These are phyloP conservation scores for Rhododendron williamsianum DNA, from an alignment of 148 eudicot species.

Conservation along the genomic window DNA sequence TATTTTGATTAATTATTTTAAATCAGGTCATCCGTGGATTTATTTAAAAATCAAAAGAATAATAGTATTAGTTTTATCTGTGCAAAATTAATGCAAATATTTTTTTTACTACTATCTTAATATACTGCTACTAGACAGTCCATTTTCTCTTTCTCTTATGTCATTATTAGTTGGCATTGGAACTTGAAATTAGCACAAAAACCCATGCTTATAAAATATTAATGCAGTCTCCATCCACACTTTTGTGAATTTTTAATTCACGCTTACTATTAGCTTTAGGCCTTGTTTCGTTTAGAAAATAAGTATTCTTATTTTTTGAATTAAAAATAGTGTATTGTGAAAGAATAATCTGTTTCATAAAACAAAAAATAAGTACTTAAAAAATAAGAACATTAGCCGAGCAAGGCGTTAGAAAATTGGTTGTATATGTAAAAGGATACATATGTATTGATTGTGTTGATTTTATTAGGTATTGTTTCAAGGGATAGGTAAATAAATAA, in stretches of 20 bases:
- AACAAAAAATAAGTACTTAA: too few species aligned
- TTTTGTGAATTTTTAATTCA: slow-evolving; percentile 2
- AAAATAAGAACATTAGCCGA: too few species aligned
- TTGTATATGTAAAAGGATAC: background rate
- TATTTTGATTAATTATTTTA: background rate
- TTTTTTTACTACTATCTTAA: background rate
- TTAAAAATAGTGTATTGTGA: too few species aligned
- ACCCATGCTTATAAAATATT: slow-evolving; percentile 31
- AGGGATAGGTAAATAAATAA: background rate
- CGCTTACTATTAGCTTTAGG: background rate
- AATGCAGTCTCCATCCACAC: slow-evolving; percentile 12
- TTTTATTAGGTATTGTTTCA: slow-evolving; percentile 7
- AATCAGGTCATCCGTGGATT: background rate
- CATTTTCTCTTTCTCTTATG: slow-evolving; percentile 24
- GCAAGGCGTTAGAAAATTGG: background rate
- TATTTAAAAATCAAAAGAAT: background rate
- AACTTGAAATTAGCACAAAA: slow-evolving; percentile 32
- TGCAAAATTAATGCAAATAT: background rate
- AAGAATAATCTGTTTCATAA: too few species aligned
- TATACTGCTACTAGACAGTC: slow-evolving; percentile 15
- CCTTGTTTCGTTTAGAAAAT: too few species aligned
- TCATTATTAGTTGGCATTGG: slow-evolving; percentile 51
- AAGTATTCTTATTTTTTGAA: too few species aligned
- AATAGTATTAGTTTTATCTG: background rate
- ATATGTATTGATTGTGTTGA: slow-evolving; percentile 15